Evolutionary conservation across 2,329 filamentous ascomycete genomes (phyloP).

Genomic region (Arthrobotrys entomopaga): DNA sequence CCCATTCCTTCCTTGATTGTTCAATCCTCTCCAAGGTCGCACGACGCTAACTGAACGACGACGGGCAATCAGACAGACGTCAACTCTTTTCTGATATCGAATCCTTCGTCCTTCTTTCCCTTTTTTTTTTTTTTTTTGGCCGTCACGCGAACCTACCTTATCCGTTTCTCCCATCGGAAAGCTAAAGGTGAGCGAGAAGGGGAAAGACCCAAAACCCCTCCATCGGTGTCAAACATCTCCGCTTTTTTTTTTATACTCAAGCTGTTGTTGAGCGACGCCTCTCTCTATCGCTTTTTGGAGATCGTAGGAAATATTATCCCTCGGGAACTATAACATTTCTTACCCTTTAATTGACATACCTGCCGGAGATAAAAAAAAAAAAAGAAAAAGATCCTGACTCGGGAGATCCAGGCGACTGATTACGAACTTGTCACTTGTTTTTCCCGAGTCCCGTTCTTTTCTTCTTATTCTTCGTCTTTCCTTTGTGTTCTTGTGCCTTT

Average conservation of each 20-base stretch:
- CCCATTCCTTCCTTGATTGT: too few species aligned
- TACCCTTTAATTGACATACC: too few species aligned
- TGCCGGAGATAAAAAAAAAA: not conserved
- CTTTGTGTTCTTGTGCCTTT: slow-evolving; percentile 1
- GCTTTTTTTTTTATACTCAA: slow-evolving; percentile 3
- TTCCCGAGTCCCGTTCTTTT: not conserved
- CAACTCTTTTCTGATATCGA: slow-evolving; percentile 1
- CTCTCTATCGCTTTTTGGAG: not conserved
- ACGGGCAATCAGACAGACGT: not conserved
- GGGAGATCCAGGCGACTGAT: slow-evolving; percentile 22
- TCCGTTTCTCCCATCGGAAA: not conserved
- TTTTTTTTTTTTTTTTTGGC: slow-evolving; percentile 1
- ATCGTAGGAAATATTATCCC: not conserved
- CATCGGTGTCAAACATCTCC: slow-evolving; percentile 39
- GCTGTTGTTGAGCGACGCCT: slow-evolving; percentile 3
- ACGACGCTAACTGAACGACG: too few species aligned
- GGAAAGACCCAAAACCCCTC: not conserved
- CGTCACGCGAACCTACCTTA: slow-evolving; percentile 18
- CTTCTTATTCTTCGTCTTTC: slow-evolving; percentile 5
- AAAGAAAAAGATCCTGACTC: not conserved
- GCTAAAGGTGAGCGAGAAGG: too few species aligned
- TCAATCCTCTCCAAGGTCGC: too few species aligned
- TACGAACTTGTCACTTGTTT: not conserved
- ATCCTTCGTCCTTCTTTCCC: not conserved
- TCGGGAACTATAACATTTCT: too few species aligned